These are phyloP conservation scores for Cystobasidium sp. DNA, from an alignment of 1,284 basidiomycete species.

Conservation along the genomic window DNA sequence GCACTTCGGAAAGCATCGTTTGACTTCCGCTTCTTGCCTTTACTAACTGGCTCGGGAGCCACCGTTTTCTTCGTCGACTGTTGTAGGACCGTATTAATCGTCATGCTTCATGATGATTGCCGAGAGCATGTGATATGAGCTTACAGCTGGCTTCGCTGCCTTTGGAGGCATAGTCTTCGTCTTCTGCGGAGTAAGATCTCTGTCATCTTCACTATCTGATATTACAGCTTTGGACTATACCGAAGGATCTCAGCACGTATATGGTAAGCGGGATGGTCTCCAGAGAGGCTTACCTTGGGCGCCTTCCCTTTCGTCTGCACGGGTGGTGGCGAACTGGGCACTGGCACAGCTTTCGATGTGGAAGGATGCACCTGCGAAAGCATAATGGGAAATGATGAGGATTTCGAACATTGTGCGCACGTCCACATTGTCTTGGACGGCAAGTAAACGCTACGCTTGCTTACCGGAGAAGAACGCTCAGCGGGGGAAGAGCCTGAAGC, in stretches of 20 bases:
- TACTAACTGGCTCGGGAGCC: conserved; percentile 3
- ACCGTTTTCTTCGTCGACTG: background rate
- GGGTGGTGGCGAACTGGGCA: conserved; percentile 14
- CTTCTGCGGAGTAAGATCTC: background rate
- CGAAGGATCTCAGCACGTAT: no score
- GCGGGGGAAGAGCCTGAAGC: conserved; percentile 7
- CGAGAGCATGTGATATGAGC: background rate
- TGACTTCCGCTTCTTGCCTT: conserved; percentile 34
- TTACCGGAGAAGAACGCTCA: background rate
- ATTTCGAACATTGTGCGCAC: background rate
- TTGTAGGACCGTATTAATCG: background rate
- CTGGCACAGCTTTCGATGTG: background rate
- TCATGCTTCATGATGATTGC: background rate
- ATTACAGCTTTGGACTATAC: conserved; percentile 12
- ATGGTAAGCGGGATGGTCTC: background rate
- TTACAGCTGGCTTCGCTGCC: background rate
- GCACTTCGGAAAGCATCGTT: conserved; percentile 25
- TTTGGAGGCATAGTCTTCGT: conserved; percentile 16
- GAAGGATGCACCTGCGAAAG: background rate
- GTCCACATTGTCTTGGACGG: background rate
- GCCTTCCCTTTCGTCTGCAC: background rate
- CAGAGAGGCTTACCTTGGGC: background rate
- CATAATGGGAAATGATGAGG: background rate
- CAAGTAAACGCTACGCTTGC: background rate
- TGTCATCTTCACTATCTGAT: conserved; percentile 9